Conservation (phyloP, 1,139 yeast genomes). For the Yamadazyma conglobata region DNA sequence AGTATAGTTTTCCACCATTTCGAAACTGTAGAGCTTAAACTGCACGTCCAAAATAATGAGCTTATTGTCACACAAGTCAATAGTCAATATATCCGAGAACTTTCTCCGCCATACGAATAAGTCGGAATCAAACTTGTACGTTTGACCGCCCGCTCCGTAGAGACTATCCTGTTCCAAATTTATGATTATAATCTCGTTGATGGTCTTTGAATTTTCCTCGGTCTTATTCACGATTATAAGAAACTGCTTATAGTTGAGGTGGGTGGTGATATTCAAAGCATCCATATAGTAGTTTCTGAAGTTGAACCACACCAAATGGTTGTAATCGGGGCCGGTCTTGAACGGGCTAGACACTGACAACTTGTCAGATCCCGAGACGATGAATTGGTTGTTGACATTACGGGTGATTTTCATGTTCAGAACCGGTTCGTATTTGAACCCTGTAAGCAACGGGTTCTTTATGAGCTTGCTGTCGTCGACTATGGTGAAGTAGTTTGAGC, state of each 20-base stretch:
- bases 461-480: conserved; percentile 18
- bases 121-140: conserved; percentile 37
- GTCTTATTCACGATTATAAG: conserved; percentile 34
- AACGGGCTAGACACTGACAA: conserved; percentile 39
- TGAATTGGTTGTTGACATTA: conserved; percentile 27
- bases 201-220: conserved; percentile 15
- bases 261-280: conserved; percentile 32
- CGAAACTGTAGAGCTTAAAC: conserved; percentile 30
- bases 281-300: conserved; percentile 34
- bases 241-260: conserved; percentile 35
- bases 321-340: conserved; percentile 20
- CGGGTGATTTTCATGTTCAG: conserved; percentile 21
- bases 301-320: conserved; percentile 42
- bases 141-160: conserved; percentile 35
- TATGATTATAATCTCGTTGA: conserved; percentile 39
- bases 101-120: conserved; percentile 40
- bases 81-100: conserved; percentile 25
- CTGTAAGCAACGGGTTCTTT: conserved; percentile 32
- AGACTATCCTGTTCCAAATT: conserved; percentile 30
- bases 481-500: conserved; percentile 27
- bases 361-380: conserved; percentile 28
- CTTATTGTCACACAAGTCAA: conserved; percentile 19
- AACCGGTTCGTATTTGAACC: conserved; percentile 24
- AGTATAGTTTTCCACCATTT: conserved; percentile 16
- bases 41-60: conserved; percentile 30